Conservation (phyloP, 2,329 filamentous ascomycete species). For the Daldinia eschscholtzii region DNA sequence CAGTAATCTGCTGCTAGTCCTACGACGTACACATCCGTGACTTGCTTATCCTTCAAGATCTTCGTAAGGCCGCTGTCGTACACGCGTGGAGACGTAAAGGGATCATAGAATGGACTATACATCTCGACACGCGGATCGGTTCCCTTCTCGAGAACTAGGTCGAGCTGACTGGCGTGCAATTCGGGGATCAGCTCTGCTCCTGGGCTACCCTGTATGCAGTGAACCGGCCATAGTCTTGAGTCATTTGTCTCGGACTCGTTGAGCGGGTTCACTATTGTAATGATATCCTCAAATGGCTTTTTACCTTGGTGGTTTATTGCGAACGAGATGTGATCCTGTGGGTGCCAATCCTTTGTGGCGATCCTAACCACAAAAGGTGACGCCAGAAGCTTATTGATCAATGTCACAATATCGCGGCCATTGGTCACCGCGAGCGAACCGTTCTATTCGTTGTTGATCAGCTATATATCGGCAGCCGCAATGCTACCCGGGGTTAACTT, state of each 20-base stretch:
- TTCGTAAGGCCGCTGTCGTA: conserved; percentile 73
- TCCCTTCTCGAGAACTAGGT: conserved; percentile 82
- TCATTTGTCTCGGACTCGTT: conserved; percentile 73
- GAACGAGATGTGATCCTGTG: conserved; percentile 86
- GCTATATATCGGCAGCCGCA: conserved; percentile 7
- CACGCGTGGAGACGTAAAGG: conserved; percentile 73
- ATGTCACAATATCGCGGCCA: conserved; percentile 76
- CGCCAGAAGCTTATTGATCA: conserved; percentile 80
- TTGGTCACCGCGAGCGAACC: conserved; percentile 85
- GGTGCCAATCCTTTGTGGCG: conserved; percentile 95
- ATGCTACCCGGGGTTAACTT: conserved; percentile 54
- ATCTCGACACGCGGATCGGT: conserved; percentile 82
- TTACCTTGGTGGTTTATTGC: conserved; percentile 80
- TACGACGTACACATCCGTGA: conserved; percentile 87
- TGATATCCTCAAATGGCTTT: conserved; percentile 73
- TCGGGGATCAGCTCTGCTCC: conserved; percentile 82
- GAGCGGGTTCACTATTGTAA: conserved; percentile 75
- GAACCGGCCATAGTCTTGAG: conserved; percentile 86
- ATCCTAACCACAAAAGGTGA: conserved; percentile 80
- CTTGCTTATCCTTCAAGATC: conserved; percentile 65
- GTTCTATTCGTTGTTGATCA: conserved; percentile 64
- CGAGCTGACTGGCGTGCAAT: conserved; percentile 70
- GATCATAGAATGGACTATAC: conserved; percentile 92
- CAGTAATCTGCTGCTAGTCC: conserved; percentile 93
- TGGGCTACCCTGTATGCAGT: conserved; percentile 82